Base-by-base conservation (phyloP, 345 rosid genomes). In the Erucastrum elatum region DNA sequence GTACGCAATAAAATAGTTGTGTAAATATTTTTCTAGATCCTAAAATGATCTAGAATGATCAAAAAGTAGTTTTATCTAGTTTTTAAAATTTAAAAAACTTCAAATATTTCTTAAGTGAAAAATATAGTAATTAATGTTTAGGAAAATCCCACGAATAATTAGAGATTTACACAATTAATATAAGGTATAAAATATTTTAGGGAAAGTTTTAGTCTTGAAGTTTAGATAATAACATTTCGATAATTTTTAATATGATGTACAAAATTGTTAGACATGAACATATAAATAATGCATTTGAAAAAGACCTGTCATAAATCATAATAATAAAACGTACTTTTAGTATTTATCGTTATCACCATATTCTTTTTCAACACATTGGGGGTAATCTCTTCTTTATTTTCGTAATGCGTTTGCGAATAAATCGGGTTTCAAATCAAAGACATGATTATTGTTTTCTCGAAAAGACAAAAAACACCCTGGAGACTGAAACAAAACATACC, bases 401-500 rank as follows among this genome's bases (percentile, higher is more conserved):
- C 8, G 55, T 30, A 33, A 30, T 37, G 39, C 21, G 56, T 35
- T 41, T 67, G n/a, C 15, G 13, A 13, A 49, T 11, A 41, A 41
- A 41, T 41, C 51, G 33, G 10, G 70, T 66, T 6, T 31, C 5
- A 34, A 11, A 8, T 7, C 37, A 49, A 29, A 29, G 10, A 4
- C 51, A 41, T 10, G 51, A 44, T 44, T 44, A 61, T 30, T 33
- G 3, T 11, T 41, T 2, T 29, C 0, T 0, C 0, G 4, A 44
- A 64, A 74, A 46, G 77, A 74, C 77, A 9, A 64, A 1, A 1
- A 8, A 3, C 34, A 49, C 55, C 78, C 78, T 37, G 37, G 63
- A 53, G 4, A 65, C 3, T 13, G 31, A 65, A 13, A 75, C 64
- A 75, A 55, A 53, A 75, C 78, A 75, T 55, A 70, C 41, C 64